Percentiles rank a stretch among this genome's conserved stretches.
Conservation (phyloP, 2,329 filamentous ascomycete genomes). For the Tolypocladium sp. region DNA sequence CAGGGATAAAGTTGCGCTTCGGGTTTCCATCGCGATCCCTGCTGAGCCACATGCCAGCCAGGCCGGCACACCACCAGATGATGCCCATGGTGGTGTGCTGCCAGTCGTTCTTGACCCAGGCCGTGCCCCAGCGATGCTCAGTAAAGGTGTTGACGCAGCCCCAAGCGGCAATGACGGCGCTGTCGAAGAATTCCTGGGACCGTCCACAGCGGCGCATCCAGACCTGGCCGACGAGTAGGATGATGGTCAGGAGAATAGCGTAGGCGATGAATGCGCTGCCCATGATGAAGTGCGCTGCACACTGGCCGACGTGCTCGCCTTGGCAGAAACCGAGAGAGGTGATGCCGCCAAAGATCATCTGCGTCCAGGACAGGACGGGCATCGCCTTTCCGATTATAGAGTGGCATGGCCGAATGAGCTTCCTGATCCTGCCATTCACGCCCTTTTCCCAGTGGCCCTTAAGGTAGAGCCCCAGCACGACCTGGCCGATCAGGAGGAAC, state of each 20-base stretch:
- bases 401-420: constrained; percentile 62
- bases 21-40: constrained; percentile 73
- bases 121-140: constrained; percentile 84
- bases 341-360: constrained; percentile 95
- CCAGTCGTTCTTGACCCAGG: constrained; percentile 88
- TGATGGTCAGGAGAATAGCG: constrained; percentile 75
- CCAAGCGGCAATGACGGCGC: constrained; percentile 83
- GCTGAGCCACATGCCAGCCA: constrained; percentile 89
- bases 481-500: constrained; percentile 67
- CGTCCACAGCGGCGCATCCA: constrained; percentile 77
- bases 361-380: constrained; percentile 79
- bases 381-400: constrained; percentile 78
- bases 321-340: constrained; percentile 88
- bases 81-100: constrained; percentile 99
- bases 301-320: constrained; percentile 85
- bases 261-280: constrained; percentile 93
- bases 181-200: constrained; percentile 96
- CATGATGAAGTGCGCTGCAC: constrained; percentile 97
- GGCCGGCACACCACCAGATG: constrained; percentile 92
- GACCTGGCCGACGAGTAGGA: constrained; percentile 78
- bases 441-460: constrained; percentile 83
- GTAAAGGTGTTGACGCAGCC: constrained; percentile 98
- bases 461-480: constrained; percentile 76
- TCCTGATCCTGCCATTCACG: constrained; percentile 69
- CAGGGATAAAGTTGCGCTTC: constrained; percentile 87